Conservation (phyloP, 768 basidiomycete species). For the Tricholoma flavovirens region DNA sequence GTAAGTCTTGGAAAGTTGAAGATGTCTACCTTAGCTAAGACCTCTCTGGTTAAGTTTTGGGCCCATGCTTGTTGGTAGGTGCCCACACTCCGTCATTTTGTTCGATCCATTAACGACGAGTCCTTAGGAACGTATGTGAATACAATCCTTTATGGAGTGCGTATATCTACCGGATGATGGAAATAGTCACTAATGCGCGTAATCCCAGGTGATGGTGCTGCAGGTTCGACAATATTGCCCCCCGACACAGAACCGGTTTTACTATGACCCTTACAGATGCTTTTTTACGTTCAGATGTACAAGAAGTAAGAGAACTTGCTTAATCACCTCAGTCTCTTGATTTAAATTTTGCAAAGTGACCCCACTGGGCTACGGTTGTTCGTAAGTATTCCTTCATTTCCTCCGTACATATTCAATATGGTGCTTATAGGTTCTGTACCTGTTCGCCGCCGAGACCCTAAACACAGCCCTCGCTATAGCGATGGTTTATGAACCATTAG, state of each 20-base stretch:
- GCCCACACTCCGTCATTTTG: not conserved
- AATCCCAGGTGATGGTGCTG: conserved; percentile 27
- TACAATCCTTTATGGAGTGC: conserved; percentile 42
- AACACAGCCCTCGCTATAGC: conserved; percentile 41
- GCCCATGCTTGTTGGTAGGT: conserved; percentile 2
- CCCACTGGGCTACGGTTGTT: conserved; percentile 36
- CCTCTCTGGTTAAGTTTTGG: not conserved
- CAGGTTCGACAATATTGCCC: conserved; percentile 22
- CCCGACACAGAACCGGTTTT: not conserved
- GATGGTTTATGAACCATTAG: conserved; percentile 43
- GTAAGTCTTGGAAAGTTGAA: not conserved
- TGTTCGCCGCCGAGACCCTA: conserved; percentile 37
- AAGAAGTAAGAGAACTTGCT: conserved; percentile 25
- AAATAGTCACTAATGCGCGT: not conserved
- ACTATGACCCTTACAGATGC: conserved; percentile 8
- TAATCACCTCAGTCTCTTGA: not conserved
- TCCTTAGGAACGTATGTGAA: conserved; percentile 21
- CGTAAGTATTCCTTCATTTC: conserved; percentile 18
- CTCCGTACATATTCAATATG: not conserved
- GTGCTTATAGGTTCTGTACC: conserved; percentile 29
- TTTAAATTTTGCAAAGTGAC: conserved; percentile 26
- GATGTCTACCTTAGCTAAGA: not conserved
- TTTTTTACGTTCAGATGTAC: conserved; percentile 33
- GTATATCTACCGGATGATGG: conserved; percentile 3
- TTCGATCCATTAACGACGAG: no score